Conservation (phyloP, 495 filamentous ascomycete genomes). For the Tuber melanosporum region DNA sequence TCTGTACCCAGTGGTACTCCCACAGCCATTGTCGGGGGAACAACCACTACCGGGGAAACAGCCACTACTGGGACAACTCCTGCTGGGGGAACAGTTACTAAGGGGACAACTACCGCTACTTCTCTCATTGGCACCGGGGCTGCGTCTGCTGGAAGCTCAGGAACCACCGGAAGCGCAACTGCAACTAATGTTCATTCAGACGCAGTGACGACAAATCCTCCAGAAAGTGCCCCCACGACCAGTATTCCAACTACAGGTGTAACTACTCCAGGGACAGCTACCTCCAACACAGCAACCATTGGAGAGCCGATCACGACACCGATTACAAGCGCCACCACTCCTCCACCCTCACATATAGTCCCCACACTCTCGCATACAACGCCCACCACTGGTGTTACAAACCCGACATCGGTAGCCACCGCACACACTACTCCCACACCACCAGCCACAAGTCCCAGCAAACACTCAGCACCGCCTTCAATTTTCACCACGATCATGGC, state of each 20-base stretch:
- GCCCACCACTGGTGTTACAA: neutral
- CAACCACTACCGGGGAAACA: neutral
- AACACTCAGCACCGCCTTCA: neutral
- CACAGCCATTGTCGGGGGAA: neutral
- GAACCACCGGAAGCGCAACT: neutral
- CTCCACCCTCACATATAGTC: neutral
- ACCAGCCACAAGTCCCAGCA: neutral
- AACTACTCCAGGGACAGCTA: neutral
- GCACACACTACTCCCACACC: neutral
- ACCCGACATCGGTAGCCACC: neutral
- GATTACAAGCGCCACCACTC: neutral
- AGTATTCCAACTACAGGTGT: neutral
- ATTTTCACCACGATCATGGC: neutral
- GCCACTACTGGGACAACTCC: neutral
- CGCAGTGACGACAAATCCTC: neutral
- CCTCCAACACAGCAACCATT: neutral
- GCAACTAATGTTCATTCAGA: neutral
- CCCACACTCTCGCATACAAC: neutral
- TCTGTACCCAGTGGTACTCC: neutral
- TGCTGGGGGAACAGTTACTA: too few species aligned
- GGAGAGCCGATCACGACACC: neutral
- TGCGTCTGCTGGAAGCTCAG: neutral
- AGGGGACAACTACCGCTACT: neutral
- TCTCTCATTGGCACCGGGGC: neutral
- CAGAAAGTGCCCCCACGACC: neutral